These are phyloP conservation scores for Kodamaea ohmeri DNA, from an alignment of 1,139 yeast genomes.

Conservation along the genomic window DNA sequence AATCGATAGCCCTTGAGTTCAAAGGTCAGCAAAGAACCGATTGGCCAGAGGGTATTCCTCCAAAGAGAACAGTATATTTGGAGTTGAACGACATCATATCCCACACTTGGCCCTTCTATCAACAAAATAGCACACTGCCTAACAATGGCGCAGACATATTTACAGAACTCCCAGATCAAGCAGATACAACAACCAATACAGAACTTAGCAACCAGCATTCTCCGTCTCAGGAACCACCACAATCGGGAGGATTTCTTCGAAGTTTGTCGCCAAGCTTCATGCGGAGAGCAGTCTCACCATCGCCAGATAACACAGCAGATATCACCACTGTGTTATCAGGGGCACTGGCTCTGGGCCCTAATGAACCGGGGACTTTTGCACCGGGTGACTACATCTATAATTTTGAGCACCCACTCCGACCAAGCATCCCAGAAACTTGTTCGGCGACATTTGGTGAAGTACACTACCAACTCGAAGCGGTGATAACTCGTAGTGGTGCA, in stretches of 20 bases:
- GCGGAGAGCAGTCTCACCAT: constrained; percentile 44
- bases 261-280: constrained; percentile 32
- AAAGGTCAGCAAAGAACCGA: constrained; percentile 80
- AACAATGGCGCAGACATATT: constrained; percentile 60
- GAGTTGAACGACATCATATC: constrained; percentile 67
- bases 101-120: constrained; percentile 93
- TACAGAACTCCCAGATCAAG: constrained; percentile 30
- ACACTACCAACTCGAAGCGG: constrained; percentile 63
- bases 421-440: constrained; percentile 79
- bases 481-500: constrained; percentile 73
- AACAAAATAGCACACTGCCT: constrained; percentile 26
- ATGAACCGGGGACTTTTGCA: constrained; percentile 31
- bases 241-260: constrained; percentile 27
- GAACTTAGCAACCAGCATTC: constrained; percentile 12
- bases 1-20: constrained; percentile 62
- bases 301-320: constrained; percentile 18
- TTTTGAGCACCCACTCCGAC: constrained; percentile 84
- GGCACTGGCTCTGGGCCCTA: constrained; percentile 10
- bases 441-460: constrained; percentile 81
- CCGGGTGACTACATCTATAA: constrained; percentile 92
- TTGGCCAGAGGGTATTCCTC: constrained; percentile 99
- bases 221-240: constrained; percentile 9
- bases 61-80: constrained; percentile 62
- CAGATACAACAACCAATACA: constrained; percentile 4
- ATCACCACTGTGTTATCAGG: constrained; percentile 23